phyloP scores from a whole-genome alignment of 2,329 filamentous ascomycete species.

The Fusarium sp. region DNA sequence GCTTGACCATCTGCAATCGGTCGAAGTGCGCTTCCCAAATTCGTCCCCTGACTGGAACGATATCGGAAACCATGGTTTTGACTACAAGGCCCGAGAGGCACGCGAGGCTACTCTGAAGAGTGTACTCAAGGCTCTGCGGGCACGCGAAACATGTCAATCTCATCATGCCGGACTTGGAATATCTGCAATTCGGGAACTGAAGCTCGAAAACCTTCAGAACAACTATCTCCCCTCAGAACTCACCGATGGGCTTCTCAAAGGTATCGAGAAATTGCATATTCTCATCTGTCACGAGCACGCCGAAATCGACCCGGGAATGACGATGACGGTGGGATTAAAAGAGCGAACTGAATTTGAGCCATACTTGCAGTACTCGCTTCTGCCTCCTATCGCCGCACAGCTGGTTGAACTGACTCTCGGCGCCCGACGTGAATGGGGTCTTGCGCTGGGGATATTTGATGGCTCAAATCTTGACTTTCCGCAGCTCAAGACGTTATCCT shows the following conservation, averaged over 20 bases:
- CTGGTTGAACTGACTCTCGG: slow-evolving; percentile 41
- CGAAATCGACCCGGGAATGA: slow-evolving; percentile 21
- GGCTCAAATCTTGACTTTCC: slow-evolving; percentile 42
- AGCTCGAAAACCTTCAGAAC: slow-evolving; percentile 43
- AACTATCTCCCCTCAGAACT: slow-evolving; percentile 10
- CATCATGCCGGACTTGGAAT: not conserved
- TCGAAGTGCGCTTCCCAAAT: not conserved
- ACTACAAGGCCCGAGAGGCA: not conserved
- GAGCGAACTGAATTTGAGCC: slow-evolving; percentile 45
- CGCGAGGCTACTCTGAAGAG: not conserved
- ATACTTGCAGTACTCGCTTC: slow-evolving; percentile 35
- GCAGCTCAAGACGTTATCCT: slow-evolving; percentile 36
- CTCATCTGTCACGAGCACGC: slow-evolving; percentile 29
- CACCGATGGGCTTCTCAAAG: slow-evolving; percentile 22
- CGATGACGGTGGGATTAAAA: slow-evolving; percentile 18
- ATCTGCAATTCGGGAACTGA: slow-evolving; percentile 9
- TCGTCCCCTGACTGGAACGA: not conserved
- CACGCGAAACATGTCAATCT: not conserved
- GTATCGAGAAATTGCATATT: slow-evolving; percentile 38
- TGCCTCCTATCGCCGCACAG: slow-evolving; percentile 36
- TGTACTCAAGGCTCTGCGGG: not conserved
- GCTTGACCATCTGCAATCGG: not conserved
- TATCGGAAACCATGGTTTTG: not conserved
- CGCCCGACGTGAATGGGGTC: slow-evolving; percentile 44
- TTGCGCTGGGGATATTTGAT: slow-evolving; percentile 43